Evolutionary conservation across 2,329 filamentous ascomycete genomes (phyloP).

Genomic region (Thielaviopsis musarum): DNA sequence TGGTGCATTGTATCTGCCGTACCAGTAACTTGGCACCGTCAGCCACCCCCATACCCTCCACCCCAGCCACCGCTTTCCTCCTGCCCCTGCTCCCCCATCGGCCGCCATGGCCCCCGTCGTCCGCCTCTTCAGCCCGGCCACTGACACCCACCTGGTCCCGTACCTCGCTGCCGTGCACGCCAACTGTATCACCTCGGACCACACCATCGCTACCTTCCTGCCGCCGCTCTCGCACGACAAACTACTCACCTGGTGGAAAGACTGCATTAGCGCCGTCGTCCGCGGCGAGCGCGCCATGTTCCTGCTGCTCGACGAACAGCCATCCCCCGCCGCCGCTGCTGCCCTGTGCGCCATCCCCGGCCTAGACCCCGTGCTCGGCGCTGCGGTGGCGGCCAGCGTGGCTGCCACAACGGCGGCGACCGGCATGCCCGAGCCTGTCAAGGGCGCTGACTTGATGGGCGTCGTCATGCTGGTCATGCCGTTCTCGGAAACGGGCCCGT

Average conservation of each 20-base stretch:
- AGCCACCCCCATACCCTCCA: too few species aligned
- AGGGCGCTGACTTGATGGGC: conserved; percentile 32
- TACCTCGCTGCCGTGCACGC: conserved; percentile 42
- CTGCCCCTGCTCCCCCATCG: too few species aligned
- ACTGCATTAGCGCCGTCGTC: conserved; percentile 30
- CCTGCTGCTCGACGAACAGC: conserved; percentile 27
- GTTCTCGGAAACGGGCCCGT: conserved; percentile 36
- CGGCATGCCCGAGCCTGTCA: conserved; percentile 18
- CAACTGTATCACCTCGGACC: conserved; percentile 40
- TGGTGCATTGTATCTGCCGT: too few species aligned
- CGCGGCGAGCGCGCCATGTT: conserved; percentile 33
- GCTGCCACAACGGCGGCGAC: background rate
- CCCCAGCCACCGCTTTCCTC: too few species aligned
- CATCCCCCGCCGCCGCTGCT: conserved; percentile 4
- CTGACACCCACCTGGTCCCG: conserved; percentile 34
- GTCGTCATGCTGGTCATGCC: conserved; percentile 38
- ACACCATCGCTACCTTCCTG: conserved; percentile 39
- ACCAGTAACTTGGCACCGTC: too few species aligned
- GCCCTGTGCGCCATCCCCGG: background rate
- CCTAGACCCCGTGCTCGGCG: background rate
- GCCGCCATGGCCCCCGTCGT: conserved; percentile 16
- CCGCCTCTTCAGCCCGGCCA: conserved; percentile 25
- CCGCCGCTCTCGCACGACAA: conserved; percentile 40
- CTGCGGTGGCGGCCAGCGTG: background rate
- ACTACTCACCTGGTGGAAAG: conserved; percentile 40